These are phyloP conservation scores for Westerdykella sp. DNA, from an alignment of 2,329 filamentous ascomycete species.

Conservation along the genomic window DNA sequence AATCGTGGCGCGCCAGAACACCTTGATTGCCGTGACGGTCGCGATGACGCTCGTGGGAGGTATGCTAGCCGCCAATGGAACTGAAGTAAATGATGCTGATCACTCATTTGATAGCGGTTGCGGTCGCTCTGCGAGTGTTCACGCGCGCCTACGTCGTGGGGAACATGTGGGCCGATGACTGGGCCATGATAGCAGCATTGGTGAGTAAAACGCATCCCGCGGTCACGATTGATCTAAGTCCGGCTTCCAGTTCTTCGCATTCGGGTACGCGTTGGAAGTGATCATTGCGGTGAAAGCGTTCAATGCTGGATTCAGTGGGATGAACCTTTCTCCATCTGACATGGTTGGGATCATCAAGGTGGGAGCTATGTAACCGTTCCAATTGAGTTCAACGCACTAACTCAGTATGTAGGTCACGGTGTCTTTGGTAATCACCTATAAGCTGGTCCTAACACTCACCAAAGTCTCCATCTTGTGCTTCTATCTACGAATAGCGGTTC, in stretches of 20 bases:
- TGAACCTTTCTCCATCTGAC: conserved; percentile 7
- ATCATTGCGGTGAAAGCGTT: conserved; percentile 10
- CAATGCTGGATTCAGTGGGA: conserved; percentile 15
- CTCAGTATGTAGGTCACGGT: conserved; percentile 13
- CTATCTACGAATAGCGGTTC: conserved; percentile 25
- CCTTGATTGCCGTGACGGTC: conserved; percentile 12
- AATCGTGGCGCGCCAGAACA: conserved; percentile 11
- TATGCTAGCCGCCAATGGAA: conserved; percentile 3
- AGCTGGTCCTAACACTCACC: conserved; percentile 18
- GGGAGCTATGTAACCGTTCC: background rate
- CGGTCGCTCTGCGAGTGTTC: conserved; percentile 17
- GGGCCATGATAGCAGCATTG: conserved; percentile 20
- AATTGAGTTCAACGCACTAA: background rate
- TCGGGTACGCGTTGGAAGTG: conserved; percentile 10
- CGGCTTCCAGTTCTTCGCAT: conserved; percentile 7
- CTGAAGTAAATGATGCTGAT: background rate
- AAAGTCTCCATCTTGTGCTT: conserved; percentile 31
- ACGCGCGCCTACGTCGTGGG: conserved; percentile 20
- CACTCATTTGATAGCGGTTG: conserved; percentile 9
- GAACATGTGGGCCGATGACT: conserved; percentile 25
- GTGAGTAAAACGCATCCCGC: conserved; percentile 6
- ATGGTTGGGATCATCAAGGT: conserved; percentile 15
- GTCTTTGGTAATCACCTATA: conserved; percentile 18
- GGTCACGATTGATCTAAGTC: background rate
- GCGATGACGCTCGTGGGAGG: conserved; percentile 16